Evolutionary conservation across 441 rosid species (phyloP).

Genomic region (Erodium trifolium): DNA sequence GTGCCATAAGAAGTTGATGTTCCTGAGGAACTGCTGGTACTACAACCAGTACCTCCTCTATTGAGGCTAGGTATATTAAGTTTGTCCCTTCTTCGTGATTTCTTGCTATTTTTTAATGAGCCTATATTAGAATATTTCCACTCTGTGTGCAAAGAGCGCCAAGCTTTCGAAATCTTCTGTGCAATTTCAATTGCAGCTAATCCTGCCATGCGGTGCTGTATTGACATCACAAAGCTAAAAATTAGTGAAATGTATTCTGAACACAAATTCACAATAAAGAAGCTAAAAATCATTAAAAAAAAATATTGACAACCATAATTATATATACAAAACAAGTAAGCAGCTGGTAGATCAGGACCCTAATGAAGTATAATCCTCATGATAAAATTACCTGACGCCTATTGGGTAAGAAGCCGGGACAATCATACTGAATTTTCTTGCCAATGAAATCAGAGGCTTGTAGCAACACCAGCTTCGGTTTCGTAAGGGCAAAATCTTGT

Average conservation of each 20-base stretch:
- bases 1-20: slow-evolving; percentile 55
- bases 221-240: slow-evolving; percentile 25
- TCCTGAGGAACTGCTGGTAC: slow-evolving; percentile 71
- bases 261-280: slow-evolving; percentile 9
- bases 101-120: slow-evolving; percentile 54
- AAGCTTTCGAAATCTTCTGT: slow-evolving; percentile 83
- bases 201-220: slow-evolving; percentile 99
- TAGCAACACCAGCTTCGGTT: slow-evolving; percentile 68
- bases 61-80: slow-evolving; percentile 71
- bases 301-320: no score
- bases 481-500: slow-evolving; percentile 76
- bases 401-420: slow-evolving; percentile 80
- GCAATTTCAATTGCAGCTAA: slow-evolving; percentile 91
- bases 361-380: slow-evolving; percentile 6
- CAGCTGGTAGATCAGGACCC: no score
- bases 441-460: slow-evolving; percentile 82
- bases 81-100: slow-evolving; percentile 61
- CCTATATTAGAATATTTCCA: slow-evolving; percentile 61
- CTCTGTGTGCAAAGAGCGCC: slow-evolving; percentile 76
- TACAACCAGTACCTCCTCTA: slow-evolving; percentile 96
- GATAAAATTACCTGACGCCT: slow-evolving; percentile 70
- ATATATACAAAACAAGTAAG: no score
- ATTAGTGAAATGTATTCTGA: slow-evolving; percentile 9
- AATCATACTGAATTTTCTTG: slow-evolving; percentile 85
- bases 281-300: not conserved